Evolutionary conservation across 2,329 filamentous ascomycete genomes (phyloP).

Genomic region (Venturia asperata): DNA sequence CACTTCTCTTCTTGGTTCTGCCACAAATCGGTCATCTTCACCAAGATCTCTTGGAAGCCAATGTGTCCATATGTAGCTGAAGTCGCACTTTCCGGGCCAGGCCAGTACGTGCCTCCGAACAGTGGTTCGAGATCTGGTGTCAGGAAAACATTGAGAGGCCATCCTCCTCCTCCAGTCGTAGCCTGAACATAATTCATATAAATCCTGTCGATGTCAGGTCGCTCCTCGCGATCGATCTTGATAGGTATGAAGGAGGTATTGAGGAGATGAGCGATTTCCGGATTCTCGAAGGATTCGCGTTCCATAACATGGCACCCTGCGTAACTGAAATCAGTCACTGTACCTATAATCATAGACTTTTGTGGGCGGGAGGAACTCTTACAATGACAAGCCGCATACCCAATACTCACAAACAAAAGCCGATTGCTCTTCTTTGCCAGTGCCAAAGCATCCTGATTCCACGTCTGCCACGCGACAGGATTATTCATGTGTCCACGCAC

Average conservation of each 20-base stretch:
- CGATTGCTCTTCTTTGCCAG: conserved; percentile 76
- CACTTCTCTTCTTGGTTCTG: conserved; percentile 75
- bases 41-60: conserved; percentile 75
- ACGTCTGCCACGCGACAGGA: conserved; percentile 84
- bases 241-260: conserved; percentile 87
- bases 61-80: conserved; percentile 45
- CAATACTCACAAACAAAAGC: conserved; percentile 87
- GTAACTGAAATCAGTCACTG: neutral
- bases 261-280: conserved; percentile 70
- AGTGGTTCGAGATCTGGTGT: conserved; percentile 89
- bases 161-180: conserved; percentile 81
- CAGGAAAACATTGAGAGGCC: conserved; percentile 94
- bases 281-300: conserved; percentile 81
- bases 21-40: conserved; percentile 72
- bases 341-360: neutral
- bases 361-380: conserved; percentile 32
- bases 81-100: conserved; percentile 59
- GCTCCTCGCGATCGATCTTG: conserved; percentile 87
- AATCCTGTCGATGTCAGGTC: conserved; percentile 87
- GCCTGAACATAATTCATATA: conserved; percentile 99
- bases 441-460: conserved; percentile 68
- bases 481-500: conserved; percentile 65
- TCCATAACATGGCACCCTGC: conserved; percentile 72
- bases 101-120: conserved; percentile 95
- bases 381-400: conserved; percentile 95